phyloP scores from a whole-genome alignment of 176 grass and related monocot genomes.

The Raddia guianensis region DNA sequence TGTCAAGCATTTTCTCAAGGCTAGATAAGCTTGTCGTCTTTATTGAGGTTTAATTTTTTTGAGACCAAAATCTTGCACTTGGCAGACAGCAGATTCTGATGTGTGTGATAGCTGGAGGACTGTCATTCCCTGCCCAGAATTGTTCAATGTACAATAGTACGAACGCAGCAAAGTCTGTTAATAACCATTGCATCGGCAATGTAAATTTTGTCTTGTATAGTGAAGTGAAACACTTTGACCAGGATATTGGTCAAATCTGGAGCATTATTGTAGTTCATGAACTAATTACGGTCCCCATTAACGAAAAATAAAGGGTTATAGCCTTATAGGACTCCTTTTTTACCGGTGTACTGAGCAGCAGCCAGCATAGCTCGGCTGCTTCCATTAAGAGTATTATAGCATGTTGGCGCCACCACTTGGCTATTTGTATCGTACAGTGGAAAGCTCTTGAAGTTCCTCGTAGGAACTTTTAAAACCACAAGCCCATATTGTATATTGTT shows the following conservation, averaged over 20 bases:
- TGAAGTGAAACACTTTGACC: neutral
- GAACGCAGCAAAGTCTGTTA: conserved; percentile 36
- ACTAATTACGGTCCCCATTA: neutral
- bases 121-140: conserved; percentile 30
- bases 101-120: neutral
- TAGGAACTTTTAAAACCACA: no score
- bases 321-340: neutral
- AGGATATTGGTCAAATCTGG: conserved; percentile 8
- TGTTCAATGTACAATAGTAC: conserved; percentile 49
- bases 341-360: neutral
- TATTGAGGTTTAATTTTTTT: conserved; percentile 38
- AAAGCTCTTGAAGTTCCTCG: no score
- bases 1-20: conserved; percentile 24
- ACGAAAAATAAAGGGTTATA: conserved; percentile 35
- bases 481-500: no score
- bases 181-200: conserved; percentile 58
- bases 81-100: conserved; percentile 29
- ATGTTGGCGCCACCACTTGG: no score
- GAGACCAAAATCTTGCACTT: conserved; percentile 28
- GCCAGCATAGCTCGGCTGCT: conserved; percentile 15
- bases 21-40: neutral
- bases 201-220: conserved; percentile 38
- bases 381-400: neutral
- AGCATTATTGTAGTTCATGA: conserved; percentile 2
- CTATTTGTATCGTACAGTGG: no score